Evolutionary conservation across 2,329 filamentous ascomycete species (phyloP).

Genomic region (Purpureocillium lavendulum): DNA sequence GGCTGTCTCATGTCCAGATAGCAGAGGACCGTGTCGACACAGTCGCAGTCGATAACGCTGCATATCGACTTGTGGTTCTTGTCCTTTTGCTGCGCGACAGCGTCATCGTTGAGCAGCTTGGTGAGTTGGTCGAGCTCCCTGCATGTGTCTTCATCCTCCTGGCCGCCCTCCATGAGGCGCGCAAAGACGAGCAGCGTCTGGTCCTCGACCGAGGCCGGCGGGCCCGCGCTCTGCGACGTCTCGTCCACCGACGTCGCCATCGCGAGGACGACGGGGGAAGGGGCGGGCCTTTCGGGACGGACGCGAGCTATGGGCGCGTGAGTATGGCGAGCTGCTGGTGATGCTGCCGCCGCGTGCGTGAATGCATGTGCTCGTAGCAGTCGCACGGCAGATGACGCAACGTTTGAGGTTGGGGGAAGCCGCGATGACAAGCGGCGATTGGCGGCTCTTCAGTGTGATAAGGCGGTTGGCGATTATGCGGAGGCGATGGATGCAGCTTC

Average conservation of each 20-base stretch:
- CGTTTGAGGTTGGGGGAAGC: too few species aligned
- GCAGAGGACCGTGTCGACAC: constrained; percentile 76
- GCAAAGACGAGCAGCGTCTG: constrained; percentile 73
- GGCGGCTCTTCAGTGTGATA: too few species aligned
- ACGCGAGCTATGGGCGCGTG: background rate
- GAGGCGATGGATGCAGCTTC: too few species aligned
- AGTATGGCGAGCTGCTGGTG: background rate
- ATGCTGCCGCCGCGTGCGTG: too few species aligned
- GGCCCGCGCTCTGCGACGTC: constrained; percentile 18
- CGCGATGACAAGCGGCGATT: too few species aligned
- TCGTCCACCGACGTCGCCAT: constrained; percentile 26
- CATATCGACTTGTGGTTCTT: constrained; percentile 41
- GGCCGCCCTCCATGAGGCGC: constrained; percentile 81
- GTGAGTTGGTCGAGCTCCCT: constrained; percentile 50
- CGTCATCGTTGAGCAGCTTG: constrained; percentile 49
- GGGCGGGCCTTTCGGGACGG: background rate
- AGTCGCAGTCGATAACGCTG: constrained; percentile 61
- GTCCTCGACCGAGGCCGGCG: constrained; percentile 40
- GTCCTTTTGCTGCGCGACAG: constrained; percentile 32
- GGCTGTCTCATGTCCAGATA: constrained; percentile 80
- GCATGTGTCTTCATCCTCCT: constrained; percentile 68
- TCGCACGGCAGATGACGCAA: too few species aligned
- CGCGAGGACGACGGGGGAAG: constrained; percentile 3
- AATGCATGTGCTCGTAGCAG: too few species aligned
- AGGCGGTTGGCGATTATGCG: too few species aligned